Conservation (phyloP, 768 basidiomycete species). For the Hemileccinum rubropunctum region DNA sequence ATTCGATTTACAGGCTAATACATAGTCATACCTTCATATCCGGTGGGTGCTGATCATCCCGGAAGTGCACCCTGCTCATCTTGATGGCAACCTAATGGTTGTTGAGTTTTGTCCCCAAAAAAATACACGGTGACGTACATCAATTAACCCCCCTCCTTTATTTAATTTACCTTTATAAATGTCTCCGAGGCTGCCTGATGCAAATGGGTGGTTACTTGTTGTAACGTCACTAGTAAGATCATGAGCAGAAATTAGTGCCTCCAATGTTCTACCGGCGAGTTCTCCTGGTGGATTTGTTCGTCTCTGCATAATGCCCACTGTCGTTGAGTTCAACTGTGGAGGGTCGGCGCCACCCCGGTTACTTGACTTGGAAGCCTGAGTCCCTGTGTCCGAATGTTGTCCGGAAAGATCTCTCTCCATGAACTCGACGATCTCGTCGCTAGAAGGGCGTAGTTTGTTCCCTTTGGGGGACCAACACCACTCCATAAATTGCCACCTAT, state of each 20-base stretch:
- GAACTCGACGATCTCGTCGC: not conserved
- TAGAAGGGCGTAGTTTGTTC: not conserved
- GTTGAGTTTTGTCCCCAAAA: not conserved
- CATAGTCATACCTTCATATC: not conserved
- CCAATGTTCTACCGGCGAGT: too few relatives aligned
- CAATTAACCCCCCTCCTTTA: not conserved
- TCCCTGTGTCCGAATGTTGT: too few relatives aligned
- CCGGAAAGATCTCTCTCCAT: too few relatives aligned
- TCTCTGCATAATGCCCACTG: too few relatives aligned
- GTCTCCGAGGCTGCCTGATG: not conserved
- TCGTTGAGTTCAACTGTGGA: too few relatives aligned
- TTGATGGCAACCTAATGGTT: not conserved
- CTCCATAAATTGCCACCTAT: not conserved
- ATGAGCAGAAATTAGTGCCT: too few relatives aligned
- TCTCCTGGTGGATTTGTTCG: too few relatives aligned
- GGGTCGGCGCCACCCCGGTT: too few relatives aligned
- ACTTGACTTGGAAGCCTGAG: too few relatives aligned
- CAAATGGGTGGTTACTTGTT: not conserved
- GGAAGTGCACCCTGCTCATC: not conserved
- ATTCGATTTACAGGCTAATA: too few relatives aligned
- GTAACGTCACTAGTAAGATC: not conserved
- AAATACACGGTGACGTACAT: not conserved
- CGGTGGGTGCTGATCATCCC: not conserved
- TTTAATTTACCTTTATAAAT: not conserved
- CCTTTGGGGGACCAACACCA: not conserved